Evolutionary conservation across 2,329 filamentous ascomycete genomes (phyloP).

Genomic region (Neonectria faginata): DNA sequence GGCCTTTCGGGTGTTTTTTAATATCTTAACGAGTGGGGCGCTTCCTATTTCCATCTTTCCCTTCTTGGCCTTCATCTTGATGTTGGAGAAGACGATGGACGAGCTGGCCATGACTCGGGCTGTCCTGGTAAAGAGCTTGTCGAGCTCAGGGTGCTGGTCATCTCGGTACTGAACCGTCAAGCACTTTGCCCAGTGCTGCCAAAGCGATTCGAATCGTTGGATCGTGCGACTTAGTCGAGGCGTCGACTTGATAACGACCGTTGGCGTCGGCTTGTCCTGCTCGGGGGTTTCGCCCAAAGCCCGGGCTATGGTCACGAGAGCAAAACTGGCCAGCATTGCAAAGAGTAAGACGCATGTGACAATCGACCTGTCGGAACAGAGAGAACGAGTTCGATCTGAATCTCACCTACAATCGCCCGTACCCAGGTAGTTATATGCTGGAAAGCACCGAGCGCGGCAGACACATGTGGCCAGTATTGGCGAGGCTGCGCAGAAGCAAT

Average conservation of each 20-base stretch:
- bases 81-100: constrained; percentile 29
- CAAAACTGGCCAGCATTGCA: constrained; percentile 32
- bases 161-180: constrained; percentile 17
- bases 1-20: constrained; percentile 30
- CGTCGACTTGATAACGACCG: constrained; percentile 17
- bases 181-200: constrained; percentile 22
- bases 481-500: constrained; percentile 17
- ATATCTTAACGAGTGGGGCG: constrained; percentile 22
- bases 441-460: background rate
- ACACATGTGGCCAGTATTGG: background rate
- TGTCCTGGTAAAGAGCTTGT: constrained; percentile 25
- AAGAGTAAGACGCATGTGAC: constrained; percentile 4
- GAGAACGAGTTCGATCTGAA: constrained; percentile 5
- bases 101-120: constrained; percentile 29
- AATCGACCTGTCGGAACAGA: constrained; percentile 11
- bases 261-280: constrained; percentile 23
- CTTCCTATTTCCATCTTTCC: constrained; percentile 21
- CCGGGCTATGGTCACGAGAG: constrained; percentile 27
- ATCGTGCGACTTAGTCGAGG: constrained; percentile 24
- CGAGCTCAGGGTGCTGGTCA: constrained; percentile 24
- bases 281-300: constrained; percentile 34
- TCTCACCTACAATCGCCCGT: background rate
- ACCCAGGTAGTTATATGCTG: constrained; percentile 16
- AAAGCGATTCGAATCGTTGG: constrained; percentile 30
- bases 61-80: constrained; percentile 29